Evolutionary conservation across 305 asterid genomes (phyloP), one percentile per base, ranked within the genome.

Genomic region (Stenogyne calaminthoides): DNA sequence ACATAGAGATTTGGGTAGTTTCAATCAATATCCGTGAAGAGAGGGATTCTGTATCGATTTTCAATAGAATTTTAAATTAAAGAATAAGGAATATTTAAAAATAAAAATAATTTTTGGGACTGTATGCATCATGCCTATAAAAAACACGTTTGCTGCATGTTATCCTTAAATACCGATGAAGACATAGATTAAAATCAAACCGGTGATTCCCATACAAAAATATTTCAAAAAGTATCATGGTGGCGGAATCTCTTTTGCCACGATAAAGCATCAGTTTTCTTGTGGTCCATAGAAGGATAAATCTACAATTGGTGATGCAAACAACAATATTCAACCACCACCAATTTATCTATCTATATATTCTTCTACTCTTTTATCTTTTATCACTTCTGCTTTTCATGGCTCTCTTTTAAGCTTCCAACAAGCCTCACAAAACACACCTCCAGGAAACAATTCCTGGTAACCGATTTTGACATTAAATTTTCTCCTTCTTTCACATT

Each of bases 291-390:
- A 3, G 47, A 4, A 69, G 75, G 69, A 72, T 66, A 59, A 71
- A 65, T 76, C 79, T 7, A 51, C 22, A 0, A 6, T 25, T 19
- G 59, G 59, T 54, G 59, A 54, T 54, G 14, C 59, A 54, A 52
- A 52, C 58, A 52, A 52, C 18, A 58, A n/a, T 68, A 86, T 66
- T 88, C 87, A 77, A 63, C 76, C 90, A 73, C 66, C 79, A 58
- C 62, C 36, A 52, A 46, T 72, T 68, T 70, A 82, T 87, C n/a
- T 70, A 82, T 87, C 82, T 78, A 20, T 58, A 22, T 61, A 34
- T 32, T 75, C 27, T 34, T 61, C 49, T 14, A 57, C 20, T 3
- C 25, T 32, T n/a, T n/a, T 52, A 52, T 54, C 59, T 54, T 19
- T 54, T 54, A 54, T 47, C 56, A 20, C 29, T 54, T 10, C 18